Evolutionary conservation across 345 rosid species (phyloP).

Genomic region (Lepidium africanum): DNA sequence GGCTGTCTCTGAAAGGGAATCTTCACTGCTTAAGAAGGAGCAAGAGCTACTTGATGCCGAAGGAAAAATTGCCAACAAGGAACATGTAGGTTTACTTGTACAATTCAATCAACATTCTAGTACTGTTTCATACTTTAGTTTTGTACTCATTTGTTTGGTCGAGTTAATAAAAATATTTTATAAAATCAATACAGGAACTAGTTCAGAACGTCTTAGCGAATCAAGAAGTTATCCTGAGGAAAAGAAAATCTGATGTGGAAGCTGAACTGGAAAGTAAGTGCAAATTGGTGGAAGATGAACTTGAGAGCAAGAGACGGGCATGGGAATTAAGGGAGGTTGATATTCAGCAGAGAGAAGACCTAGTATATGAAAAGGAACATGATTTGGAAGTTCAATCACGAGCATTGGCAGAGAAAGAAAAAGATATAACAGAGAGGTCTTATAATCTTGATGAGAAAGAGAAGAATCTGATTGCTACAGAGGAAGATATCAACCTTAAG

Average conservation of each 20-base stretch:
- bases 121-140: slow-evolving; percentile 1
- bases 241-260: slow-evolving; percentile 62
- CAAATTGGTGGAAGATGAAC: slow-evolving; percentile 71
- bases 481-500: slow-evolving; percentile 45
- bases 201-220: slow-evolving; percentile 47
- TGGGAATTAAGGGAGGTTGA: slow-evolving; percentile 92
- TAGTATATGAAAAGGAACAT: slow-evolving; percentile 64
- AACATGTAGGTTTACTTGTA: slow-evolving; percentile 58
- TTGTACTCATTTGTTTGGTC: neutral
- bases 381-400: slow-evolving; percentile 61
- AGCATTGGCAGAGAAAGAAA: slow-evolving; percentile 60
- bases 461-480: slow-evolving; percentile 36
- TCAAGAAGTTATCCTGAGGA: slow-evolving; percentile 56
- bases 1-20: slow-evolving; percentile 56
- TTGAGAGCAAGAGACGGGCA: slow-evolving; percentile 79
- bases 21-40: slow-evolving; percentile 55
- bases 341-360: slow-evolving; percentile 58
- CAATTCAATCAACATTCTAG: neutral
- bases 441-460: slow-evolving; percentile 54
- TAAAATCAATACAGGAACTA: slow-evolving; percentile 45
- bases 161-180: neutral
- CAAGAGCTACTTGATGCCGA: slow-evolving; percentile 63
- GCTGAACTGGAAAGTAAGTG: slow-evolving; percentile 61
- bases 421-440: slow-evolving; percentile 50
- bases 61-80: slow-evolving; percentile 60